Evolutionary conservation across 1,139 yeast species (phyloP), one percentile per base, ranked within the genome.

Genomic region (Eremothecium gossypii): DNA sequence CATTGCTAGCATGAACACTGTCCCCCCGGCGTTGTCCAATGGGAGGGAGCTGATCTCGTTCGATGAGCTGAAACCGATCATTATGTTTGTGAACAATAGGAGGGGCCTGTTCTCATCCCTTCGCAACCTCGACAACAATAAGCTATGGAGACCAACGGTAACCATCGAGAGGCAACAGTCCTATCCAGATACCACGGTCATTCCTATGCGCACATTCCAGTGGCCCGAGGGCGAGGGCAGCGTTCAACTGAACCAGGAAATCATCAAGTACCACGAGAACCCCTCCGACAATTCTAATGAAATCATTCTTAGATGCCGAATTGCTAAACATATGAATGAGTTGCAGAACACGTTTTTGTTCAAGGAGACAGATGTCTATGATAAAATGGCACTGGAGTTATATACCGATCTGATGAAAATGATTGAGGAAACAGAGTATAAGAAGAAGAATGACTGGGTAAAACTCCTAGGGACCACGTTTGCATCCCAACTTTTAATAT

Each of bases 381-480:
- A 77, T 51, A 64, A 70, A 27, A 65, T 77, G n/a, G 66, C 76
- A 27, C 72, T 76, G 56, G 83, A 77, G 50, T 63, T 77, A 27
- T 77, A 77, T 52, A 77, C 75, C 40, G 83, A 77, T 48, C 61
- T 77, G 42, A 60, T 72, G 48, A 72, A 70, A 50, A 67, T 74
- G 63, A 78, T 74, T 8, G 73, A 73, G 52, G 66, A 70, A 45
- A 63, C 67, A 58, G 69, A 66, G 44, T 58, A 58, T 40, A 65
- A 60, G 43, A 63, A 61, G 40, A 60, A 77, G 67, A 62, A 77
- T 65, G 63, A 68, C 49, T 74, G 74, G 64, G 65, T 75, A 27
- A 66, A 66, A 35, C 61, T 67, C 53, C 77, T 83, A 83, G 76
- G 81, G 0, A 77, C 76, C 47, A 71, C 79, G 3, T 58, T 77